Evolutionary conservation across 306 rosid species (phyloP).

Genomic region (Fragaria nilgerrensis): DNA sequence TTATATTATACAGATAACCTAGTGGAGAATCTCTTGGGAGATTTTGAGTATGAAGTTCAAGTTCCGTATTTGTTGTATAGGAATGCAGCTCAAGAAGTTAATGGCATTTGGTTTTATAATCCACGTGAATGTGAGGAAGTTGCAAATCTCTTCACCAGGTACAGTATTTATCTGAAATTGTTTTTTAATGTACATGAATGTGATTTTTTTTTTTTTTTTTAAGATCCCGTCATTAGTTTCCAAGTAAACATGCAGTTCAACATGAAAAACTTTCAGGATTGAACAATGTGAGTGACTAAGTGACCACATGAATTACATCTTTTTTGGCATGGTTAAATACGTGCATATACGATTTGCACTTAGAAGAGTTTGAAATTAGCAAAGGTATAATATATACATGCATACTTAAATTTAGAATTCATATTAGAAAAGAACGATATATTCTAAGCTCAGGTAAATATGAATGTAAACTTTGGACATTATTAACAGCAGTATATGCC

Average conservation of each 20-base stretch:
- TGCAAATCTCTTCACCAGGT: constrained; percentile 87
- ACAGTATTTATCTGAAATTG: constrained; percentile 14
- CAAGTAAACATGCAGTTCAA: not conserved
- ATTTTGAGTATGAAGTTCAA: constrained; percentile 91
- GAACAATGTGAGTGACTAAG: not conserved
- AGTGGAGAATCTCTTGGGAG: constrained; percentile 89
- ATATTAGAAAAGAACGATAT: not conserved
- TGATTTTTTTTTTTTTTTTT: not conserved
- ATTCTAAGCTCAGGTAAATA: too few relatives aligned
- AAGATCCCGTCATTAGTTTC: not conserved
- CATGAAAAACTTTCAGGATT: not conserved
- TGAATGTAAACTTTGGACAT: not conserved
- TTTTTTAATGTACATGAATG: not conserved
- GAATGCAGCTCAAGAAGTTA: constrained; percentile 92
- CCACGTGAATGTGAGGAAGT: constrained; percentile 92
- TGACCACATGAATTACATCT: not conserved
- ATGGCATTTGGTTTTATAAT: constrained; percentile 97
- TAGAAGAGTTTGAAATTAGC: too few relatives aligned
- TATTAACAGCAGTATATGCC: not conserved
- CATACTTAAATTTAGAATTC: too few relatives aligned
- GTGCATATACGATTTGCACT: not conserved
- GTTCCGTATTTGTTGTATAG: constrained; percentile 84
- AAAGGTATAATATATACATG: too few relatives aligned
- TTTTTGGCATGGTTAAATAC: not conserved
- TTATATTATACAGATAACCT: constrained; percentile 65